A percentile compares a stretch with the other conserved stretches of the same genome.
These are phyloP conservation scores for Naematelia aurantialba DNA, from an alignment of 768 basidiomycete genomes.

Conservation along the genomic window DNA sequence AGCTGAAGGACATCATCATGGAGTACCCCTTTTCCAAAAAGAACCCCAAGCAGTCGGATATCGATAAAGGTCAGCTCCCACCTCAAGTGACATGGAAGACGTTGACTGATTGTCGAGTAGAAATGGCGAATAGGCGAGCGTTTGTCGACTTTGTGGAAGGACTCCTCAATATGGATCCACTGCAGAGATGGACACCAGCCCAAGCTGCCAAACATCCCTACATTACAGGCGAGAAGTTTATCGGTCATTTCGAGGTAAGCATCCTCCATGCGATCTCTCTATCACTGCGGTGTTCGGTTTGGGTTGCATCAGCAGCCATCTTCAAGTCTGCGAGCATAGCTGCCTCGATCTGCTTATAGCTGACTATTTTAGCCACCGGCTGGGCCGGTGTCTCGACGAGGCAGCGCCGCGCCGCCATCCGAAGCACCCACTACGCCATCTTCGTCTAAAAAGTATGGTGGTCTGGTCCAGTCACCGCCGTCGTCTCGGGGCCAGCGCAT, in stretches of 20 bases:
- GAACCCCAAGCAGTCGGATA: slow-evolving; percentile 64
- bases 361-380: slow-evolving; percentile 10
- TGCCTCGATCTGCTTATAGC: neutral
- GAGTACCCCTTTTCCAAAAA: slow-evolving; percentile 92
- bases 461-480: slow-evolving; percentile 69
- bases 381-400: slow-evolving; percentile 16
- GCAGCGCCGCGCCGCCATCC: neutral
- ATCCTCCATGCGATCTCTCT: neutral
- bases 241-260: slow-evolving; percentile 51
- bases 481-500: slow-evolving; percentile 79
- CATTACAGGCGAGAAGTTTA: slow-evolving; percentile 95
- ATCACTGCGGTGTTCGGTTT: neutral
- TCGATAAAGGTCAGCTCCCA: slow-evolving; percentile 91
- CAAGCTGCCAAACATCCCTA: slow-evolving; percentile 95
- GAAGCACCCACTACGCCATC: slow-evolving; percentile 16
- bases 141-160: slow-evolving; percentile 98
- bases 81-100: slow-evolving; percentile 27
- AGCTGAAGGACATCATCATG: slow-evolving; percentile 91
- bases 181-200: slow-evolving; percentile 94
- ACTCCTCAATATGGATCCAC: slow-evolving; percentile 86
- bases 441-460: slow-evolving; percentile 62
- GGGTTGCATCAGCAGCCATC: neutral
- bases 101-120: slow-evolving; percentile 53
- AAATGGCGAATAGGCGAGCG: slow-evolving; percentile 85
- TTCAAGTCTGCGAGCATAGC: neutral